These are phyloP conservation scores for Rhamnella rubrinervis DNA, from an alignment of 331 rosid genomes.

Conservation along the genomic window DNA sequence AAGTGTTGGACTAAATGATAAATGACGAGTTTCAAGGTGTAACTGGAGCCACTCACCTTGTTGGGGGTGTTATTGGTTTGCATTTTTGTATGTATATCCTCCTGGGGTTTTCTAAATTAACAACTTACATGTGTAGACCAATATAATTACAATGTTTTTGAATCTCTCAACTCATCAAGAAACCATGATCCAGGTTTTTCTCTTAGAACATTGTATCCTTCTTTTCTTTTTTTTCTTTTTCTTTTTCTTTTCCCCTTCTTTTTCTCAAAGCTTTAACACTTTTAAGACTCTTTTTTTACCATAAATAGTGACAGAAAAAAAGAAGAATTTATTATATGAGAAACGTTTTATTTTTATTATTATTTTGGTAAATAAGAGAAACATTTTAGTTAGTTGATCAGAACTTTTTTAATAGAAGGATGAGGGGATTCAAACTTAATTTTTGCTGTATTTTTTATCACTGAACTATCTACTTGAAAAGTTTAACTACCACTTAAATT, in stretches of 20 bases:
- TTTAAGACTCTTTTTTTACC: too few relatives aligned
- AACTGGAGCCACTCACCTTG: constrained; percentile 24
- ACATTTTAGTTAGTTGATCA: too few relatives aligned
- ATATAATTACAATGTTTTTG: constrained; percentile 6
- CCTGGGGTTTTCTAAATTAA: constrained; percentile 14
- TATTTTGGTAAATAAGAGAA: too few relatives aligned
- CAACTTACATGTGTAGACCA: neutral
- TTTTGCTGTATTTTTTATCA: too few relatives aligned
- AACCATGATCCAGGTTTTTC: neutral
- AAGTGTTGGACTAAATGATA: constrained; percentile 5
- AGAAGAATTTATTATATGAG: too few relatives aligned
- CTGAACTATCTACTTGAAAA: too few relatives aligned
- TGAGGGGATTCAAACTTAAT: too few relatives aligned
- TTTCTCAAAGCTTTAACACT: neutral
- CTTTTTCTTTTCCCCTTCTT: neutral
- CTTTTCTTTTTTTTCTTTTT: neutral
- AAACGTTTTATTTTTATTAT: too few relatives aligned
- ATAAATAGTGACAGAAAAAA: too few relatives aligned
- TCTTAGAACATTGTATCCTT: neutral
- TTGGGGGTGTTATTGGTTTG: constrained; percentile 1
- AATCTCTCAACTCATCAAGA: constrained; percentile 16
- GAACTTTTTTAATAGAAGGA: too few relatives aligned
- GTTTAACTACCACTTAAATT: too few relatives aligned
- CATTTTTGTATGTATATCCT: constrained; percentile 22
- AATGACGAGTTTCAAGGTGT: constrained; percentile 45